phyloP scores from a whole-genome alignment of 2,329 filamentous ascomycete genomes.

The Talaromyces marneffei region DNA sequence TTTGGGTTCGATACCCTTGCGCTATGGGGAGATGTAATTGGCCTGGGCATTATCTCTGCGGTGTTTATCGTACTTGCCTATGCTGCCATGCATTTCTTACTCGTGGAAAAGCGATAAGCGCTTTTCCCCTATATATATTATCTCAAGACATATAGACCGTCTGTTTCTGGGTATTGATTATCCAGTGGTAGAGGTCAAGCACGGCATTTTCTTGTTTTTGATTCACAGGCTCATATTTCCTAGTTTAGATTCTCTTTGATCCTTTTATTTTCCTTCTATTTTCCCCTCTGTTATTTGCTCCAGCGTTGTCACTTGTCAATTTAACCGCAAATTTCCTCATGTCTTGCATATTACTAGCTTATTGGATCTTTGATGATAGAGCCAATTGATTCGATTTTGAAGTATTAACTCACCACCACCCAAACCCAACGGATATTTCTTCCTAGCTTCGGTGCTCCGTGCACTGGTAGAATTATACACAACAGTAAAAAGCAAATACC shows the following conservation, averaged over 20 bases:
- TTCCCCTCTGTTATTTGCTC: background rate
- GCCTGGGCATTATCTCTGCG: slow-evolving; percentile 73
- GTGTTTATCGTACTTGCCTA: slow-evolving; percentile 86
- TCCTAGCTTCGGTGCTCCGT: too few relatives aligned
- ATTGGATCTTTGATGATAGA: background rate
- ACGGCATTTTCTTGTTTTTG: background rate
- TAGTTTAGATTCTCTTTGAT: background rate
- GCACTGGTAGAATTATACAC: background rate
- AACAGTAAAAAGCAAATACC: background rate
- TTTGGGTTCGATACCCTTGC: slow-evolving; percentile 90
- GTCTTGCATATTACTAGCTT: background rate
- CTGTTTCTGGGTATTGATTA: background rate
- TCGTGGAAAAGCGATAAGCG: slow-evolving; percentile 75
- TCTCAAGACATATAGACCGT: slow-evolving; percentile 2
- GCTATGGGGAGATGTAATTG: slow-evolving; percentile 77
- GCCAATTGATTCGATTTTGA: background rate
- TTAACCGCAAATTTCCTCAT: background rate
- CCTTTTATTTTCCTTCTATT: background rate
- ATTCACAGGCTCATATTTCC: background rate
- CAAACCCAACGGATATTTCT: background rate
- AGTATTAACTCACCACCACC: background rate
- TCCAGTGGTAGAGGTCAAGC: background rate
- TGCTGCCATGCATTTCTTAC: slow-evolving; percentile 81
- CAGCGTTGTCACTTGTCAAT: background rate
- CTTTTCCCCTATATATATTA: slow-evolving; percentile 19